Evolutionary conservation across 495 filamentous ascomycete species (phyloP).

Genomic region (Letharia columbiana): DNA sequence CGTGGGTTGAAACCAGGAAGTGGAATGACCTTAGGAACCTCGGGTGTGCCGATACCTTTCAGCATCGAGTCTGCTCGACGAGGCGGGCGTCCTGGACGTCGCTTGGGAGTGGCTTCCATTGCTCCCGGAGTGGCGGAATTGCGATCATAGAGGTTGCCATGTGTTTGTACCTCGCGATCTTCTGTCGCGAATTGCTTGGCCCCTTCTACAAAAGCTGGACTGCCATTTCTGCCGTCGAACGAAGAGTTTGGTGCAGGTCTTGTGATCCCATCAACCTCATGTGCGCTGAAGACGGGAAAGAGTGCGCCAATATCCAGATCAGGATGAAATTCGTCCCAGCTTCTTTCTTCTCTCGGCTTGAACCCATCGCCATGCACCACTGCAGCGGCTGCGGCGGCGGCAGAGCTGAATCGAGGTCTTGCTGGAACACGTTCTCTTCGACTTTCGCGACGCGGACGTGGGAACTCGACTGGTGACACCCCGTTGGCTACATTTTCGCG

Average conservation of each 20-base stretch:
- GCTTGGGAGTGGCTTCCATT: constrained; percentile 35
- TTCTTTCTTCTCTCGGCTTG: constrained; percentile 91
- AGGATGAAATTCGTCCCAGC: constrained; percentile 95
- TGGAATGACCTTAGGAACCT: constrained; percentile 49
- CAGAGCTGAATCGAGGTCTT: constrained; percentile 53
- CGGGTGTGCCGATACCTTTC: constrained; percentile 49
- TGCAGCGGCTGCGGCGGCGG: constrained; percentile 75
- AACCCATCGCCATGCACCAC: constrained; percentile 87
- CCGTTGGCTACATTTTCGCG: constrained; percentile 34
- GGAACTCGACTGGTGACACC: constrained; percentile 34
- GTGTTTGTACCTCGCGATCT: constrained; percentile 14
- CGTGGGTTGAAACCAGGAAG: constrained; percentile 58
- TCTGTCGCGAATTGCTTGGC: constrained; percentile 10
- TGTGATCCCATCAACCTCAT: constrained; percentile 65
- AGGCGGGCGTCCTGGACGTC: constrained; percentile 54
- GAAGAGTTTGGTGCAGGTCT: constrained; percentile 20
- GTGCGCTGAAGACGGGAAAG: constrained; percentile 67
- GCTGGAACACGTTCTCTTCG: constrained; percentile 25
- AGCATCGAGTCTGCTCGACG: constrained; percentile 54
- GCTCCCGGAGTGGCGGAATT: constrained; percentile 11
- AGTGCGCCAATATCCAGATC: constrained; percentile 78
- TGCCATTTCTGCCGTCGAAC: constrained; percentile 12
- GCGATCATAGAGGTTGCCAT: constrained; percentile 7
- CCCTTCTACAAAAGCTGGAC: constrained; percentile 17
- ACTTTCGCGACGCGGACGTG: constrained; percentile 31